These are phyloP conservation scores for Puccinia polysora DNA, from an alignment of 1,284 basidiomycete species.

Conservation along the genomic window DNA sequence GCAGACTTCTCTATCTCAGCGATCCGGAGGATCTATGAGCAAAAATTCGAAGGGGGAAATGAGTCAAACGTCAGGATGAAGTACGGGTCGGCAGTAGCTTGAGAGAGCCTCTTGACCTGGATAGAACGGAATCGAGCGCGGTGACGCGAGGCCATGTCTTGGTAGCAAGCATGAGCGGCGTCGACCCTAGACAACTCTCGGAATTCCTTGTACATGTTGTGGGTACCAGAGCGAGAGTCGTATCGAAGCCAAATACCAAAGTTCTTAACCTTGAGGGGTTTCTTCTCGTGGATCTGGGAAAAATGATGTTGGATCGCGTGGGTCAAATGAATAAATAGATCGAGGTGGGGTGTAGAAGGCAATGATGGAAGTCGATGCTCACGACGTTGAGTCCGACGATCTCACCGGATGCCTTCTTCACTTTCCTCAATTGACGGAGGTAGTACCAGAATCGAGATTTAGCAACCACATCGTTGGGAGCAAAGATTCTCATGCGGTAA, in stretches of 20 bases:
- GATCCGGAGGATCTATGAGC: slow-evolving; percentile 74
- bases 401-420: slow-evolving; percentile 99
- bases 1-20: slow-evolving; percentile 86
- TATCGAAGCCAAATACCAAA: slow-evolving; percentile 99
- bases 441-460: slow-evolving; percentile 99
- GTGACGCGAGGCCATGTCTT: slow-evolving; percentile 99
- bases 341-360: not conserved
- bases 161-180: slow-evolving; percentile 95
- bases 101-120: slow-evolving; percentile 66
- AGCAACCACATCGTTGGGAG: slow-evolving; percentile 93
- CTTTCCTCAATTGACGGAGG: slow-evolving; percentile 95
- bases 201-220: slow-evolving; percentile 92
- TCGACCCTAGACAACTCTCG: slow-evolving; percentile 89
- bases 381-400: slow-evolving; percentile 77
- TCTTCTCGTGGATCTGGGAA: slow-evolving; percentile 86
- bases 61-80: slow-evolving; percentile 46
- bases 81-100: not conserved
- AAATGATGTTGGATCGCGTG: too few relatives aligned
- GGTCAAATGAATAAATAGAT: not conserved
- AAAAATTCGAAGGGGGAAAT: slow-evolving; percentile 18
- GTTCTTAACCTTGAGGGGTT: slow-evolving; percentile 98
- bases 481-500: slow-evolving; percentile 99
- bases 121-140: slow-evolving; percentile 98
- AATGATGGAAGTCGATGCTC: not conserved
- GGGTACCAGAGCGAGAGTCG: slow-evolving; percentile 94